Evolutionary conservation across 176 grass and related monocot species (phyloP).

Genomic region (Elymus sibiricus): DNA sequence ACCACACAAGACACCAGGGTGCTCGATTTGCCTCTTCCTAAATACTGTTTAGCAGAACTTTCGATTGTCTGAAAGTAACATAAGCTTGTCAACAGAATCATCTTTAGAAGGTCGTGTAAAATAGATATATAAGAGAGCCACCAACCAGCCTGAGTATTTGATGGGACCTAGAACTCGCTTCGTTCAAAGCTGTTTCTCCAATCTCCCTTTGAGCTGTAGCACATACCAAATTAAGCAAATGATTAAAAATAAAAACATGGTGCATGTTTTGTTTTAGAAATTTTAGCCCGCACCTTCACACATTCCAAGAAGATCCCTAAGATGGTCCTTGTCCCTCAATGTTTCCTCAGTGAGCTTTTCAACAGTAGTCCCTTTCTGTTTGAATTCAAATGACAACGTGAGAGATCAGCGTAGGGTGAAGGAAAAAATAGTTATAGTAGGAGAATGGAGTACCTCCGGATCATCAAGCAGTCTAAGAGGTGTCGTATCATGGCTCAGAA

Average conservation of each 20-base stretch:
- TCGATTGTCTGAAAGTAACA: conserved; percentile 75
- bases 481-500: conserved; percentile 60
- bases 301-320: conserved; percentile 67
- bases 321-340: conserved; percentile 62
- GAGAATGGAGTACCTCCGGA: conserved; percentile 69
- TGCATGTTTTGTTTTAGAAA: neutral
- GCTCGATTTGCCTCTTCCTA: conserved; percentile 60
- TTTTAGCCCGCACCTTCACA: conserved; percentile 66
- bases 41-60: conserved; percentile 63
- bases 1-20: conserved; percentile 89
- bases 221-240: conserved; percentile 29
- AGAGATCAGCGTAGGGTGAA: conserved; percentile 18
- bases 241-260: neutral
- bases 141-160: conserved; percentile 98
- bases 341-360: conserved; percentile 93
- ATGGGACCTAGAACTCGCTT: conserved; percentile 95
- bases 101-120: neutral
- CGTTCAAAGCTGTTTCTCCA: conserved; percentile 91
- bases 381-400: conserved; percentile 25
- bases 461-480: conserved; percentile 98
- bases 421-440: neutral
- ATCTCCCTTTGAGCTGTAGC: conserved; percentile 84
- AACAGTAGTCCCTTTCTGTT: conserved; percentile 90
- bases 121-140: conserved; percentile 5
- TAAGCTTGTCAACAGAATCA: conserved; percentile 10